Base-by-base conservation (phyloP, 495 filamentous ascomycete species). In the Tuber microsphaerosporum region DNA sequence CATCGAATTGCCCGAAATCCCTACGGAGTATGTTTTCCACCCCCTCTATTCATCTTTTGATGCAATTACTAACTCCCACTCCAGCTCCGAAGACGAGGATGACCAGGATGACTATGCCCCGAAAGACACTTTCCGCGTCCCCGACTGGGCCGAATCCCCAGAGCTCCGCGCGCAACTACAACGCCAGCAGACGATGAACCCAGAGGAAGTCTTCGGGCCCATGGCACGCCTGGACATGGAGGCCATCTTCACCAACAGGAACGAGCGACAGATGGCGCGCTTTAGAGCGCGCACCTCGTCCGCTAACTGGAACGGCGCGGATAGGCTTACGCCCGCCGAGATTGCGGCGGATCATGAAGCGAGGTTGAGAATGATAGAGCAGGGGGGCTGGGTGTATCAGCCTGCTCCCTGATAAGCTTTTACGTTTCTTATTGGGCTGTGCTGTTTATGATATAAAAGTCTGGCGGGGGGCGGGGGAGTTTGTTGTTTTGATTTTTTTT, bases 251-350 rank as follows among this genome's bases (percentile, higher is more conserved):
- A 91, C 88, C 81, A 88, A 89, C 75, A 92, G 90, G 82, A 92
- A 92, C 82, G 92, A 92, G 73, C 87, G 92, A 76, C 89, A 91
- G 84, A 75, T 70, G 31, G 91, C 92, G 84, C 91, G 91, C 83
- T 98, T 97, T 86, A 88, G 96, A 39, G 90, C 91, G 42, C 86
- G 95, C 37, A 97, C 94, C 45, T 95, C 92, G 77, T 97, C 93
- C 83, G 96, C 95, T 12, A 95, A 97, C 84, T 99, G 95, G 95
- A 89, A 86, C 78, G 90, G 92, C 19, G 84, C 89, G n/a, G 95
- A 99, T 85, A 87, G 89, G 75, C 85, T 99, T 81, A 98, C 94
- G 8, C 91, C 94, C 80, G 95, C 97, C 73, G 95, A 93, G 81
- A 91, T 96, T 76, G 85, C 89, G 65, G 90, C 87, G 77, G 94